Evolutionary conservation across 2,329 filamentous ascomycete species (phyloP).

Genomic region (Phialophora macrospora): DNA sequence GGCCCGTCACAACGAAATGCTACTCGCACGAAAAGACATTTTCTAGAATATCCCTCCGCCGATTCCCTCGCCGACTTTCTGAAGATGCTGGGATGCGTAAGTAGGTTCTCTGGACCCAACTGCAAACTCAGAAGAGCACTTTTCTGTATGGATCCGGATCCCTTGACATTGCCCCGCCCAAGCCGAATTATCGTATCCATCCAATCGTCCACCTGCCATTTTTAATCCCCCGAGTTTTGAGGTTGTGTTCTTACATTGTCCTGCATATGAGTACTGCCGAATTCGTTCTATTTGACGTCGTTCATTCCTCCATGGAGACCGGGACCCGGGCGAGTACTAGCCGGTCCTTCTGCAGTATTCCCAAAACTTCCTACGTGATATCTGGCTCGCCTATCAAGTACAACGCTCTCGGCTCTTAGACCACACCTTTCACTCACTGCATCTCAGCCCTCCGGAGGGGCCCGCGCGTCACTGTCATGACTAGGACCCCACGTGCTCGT

Average conservation of each 20-base stretch:
- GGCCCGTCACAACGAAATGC: background rate
- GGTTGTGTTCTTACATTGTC: background rate
- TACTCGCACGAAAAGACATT: background rate
- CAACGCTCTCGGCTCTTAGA: background rate
- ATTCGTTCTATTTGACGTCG: background rate
- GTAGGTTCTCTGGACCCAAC: background rate
- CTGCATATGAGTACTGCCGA: background rate
- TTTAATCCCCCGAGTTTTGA: background rate
- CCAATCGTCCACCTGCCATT: background rate
- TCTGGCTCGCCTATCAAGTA: conserved; percentile 3
- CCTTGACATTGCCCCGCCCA: background rate
- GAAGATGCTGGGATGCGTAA: background rate
- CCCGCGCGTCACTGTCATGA: background rate
- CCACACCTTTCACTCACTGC: background rate
- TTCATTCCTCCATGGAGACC: background rate
- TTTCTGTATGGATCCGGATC: background rate
- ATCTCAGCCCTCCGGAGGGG: background rate
- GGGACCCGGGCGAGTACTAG: background rate
- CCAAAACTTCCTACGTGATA: background rate
- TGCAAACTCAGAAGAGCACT: background rate
- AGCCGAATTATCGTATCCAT: background rate
- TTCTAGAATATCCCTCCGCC: background rate
- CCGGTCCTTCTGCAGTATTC: background rate
- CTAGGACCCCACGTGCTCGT: background rate
- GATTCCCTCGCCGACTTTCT: background rate